A percentile compares a stretch with the other conserved stretches of the same genome.
phyloP scores from a whole-genome alignment of 148 eudicot species.

The Rhododendron williamsianum region DNA sequence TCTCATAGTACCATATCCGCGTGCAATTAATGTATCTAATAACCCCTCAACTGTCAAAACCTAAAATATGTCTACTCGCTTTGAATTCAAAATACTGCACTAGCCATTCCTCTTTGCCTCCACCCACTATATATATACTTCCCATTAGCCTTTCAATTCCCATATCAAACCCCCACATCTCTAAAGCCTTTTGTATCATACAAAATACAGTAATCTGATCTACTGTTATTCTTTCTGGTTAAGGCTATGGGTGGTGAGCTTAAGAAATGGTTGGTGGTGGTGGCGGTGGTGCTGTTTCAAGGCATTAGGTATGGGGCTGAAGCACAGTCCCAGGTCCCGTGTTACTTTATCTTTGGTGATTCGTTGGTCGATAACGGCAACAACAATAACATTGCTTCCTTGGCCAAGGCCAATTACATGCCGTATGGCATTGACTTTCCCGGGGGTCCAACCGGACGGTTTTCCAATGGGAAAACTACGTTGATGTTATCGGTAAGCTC shows the following conservation, averaged over 20 bases:
- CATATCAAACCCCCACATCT: conserved; percentile 6
- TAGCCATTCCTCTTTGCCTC: not conserved
- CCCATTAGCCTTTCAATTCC: not conserved
- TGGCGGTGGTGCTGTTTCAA: not conserved
- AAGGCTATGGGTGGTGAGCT: conserved; percentile 18
- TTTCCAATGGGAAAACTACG: conserved; percentile 58
- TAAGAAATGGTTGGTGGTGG: conserved; percentile 11
- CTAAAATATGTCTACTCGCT: not conserved
- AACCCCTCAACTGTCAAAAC: conserved; percentile 6
- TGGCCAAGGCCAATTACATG: conserved; percentile 63
- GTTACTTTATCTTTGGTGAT: conserved; percentile 57
- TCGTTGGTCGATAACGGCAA: conserved; percentile 83
- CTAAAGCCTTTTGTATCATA: not conserved
- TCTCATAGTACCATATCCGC: conserved; percentile 15
- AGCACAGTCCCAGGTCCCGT: conserved; percentile 37
- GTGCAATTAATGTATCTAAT: not conserved
- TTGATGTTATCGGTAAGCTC: conserved; percentile 55
- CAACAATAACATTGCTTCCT: conserved; percentile 52
- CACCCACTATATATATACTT: conserved; percentile 6
- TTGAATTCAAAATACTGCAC: not conserved
- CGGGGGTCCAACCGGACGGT: conserved; percentile 60
- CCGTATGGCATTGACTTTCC: conserved; percentile 81
- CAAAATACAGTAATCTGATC: not conserved
- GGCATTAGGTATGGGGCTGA: not conserved
- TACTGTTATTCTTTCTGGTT: not conserved